These are phyloP conservation scores for Centaurea solstitialis DNA, from an alignment of 129 eudicot species.

Conservation along the genomic window DNA sequence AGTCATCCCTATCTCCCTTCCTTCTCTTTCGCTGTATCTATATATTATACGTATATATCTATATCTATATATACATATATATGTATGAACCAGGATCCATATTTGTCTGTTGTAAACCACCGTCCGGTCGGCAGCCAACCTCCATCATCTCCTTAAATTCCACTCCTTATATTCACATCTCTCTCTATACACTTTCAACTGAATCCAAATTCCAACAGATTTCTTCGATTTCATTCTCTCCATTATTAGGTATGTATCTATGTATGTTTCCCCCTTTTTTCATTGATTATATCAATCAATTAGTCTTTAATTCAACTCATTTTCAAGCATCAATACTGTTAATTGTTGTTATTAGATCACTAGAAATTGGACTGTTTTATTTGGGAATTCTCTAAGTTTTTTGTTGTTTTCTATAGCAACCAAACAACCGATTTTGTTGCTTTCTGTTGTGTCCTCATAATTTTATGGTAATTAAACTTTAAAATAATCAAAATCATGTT, in stretches of 20 bases:
- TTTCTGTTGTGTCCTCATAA: conserved; percentile 20
- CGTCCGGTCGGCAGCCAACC: conserved; percentile 47
- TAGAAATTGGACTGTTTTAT: background rate
- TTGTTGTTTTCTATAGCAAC: background rate
- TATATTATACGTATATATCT: background rate
- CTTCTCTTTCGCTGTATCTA: background rate
- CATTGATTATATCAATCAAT: background rate
- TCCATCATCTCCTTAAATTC: conserved; percentile 30
- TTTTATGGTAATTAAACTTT: background rate
- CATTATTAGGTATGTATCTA: conserved; percentile 20
- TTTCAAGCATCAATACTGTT: background rate
- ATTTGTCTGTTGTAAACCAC: conserved; percentile 37
- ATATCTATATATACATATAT: background rate
- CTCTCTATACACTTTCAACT: background rate
- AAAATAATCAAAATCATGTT: background rate
- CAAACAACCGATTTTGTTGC: conserved; percentile 28
- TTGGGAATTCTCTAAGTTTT: conserved; percentile 14
- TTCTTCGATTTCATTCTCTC: background rate
- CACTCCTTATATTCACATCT: background rate
- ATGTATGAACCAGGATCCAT: conserved; percentile 5
- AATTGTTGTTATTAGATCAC: background rate
- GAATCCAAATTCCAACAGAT: conserved; percentile 15
- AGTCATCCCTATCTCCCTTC: conserved; percentile 16
- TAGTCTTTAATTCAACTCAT: conserved; percentile 1
- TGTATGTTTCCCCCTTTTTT: background rate